Conservation (phyloP, 179 eudicot species). For the Silene vulgaris region DNA sequence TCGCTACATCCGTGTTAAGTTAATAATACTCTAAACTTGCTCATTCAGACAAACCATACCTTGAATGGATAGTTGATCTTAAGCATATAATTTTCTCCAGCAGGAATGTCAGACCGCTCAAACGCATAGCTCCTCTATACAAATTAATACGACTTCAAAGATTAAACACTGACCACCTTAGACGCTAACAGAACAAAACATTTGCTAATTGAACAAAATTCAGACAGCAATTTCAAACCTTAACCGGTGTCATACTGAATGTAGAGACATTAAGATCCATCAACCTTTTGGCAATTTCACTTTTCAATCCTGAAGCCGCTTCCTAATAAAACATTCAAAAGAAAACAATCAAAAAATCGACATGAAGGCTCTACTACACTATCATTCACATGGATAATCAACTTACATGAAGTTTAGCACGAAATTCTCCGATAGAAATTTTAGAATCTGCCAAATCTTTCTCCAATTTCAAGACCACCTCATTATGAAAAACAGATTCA, state of each 20-base stretch:
- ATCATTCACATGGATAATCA: neutral
- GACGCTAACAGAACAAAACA: neutral
- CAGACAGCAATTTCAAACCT: slow-evolving; percentile 49
- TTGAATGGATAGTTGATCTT: slow-evolving; percentile 83
- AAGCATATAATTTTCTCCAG: slow-evolving; percentile 68
- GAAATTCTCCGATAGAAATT: slow-evolving; percentile 46
- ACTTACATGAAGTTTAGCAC: slow-evolving; percentile 65
- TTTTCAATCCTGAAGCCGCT: slow-evolving; percentile 69
- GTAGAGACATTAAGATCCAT: slow-evolving; percentile 65
- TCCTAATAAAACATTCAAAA: slow-evolving; percentile 38
- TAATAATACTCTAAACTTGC: neutral
- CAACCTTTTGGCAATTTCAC: slow-evolving; percentile 50
- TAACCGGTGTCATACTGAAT: slow-evolving; percentile 86
- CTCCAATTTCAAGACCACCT: slow-evolving; percentile 54
- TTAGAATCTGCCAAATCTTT: slow-evolving; percentile 51
- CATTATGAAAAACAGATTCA: slow-evolving; percentile 49
- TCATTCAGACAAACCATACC: slow-evolving; percentile 33
- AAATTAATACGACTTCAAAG: slow-evolving; percentile 6
- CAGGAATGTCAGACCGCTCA: slow-evolving; percentile 77
- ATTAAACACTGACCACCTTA: neutral
- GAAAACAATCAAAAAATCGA: slow-evolving; percentile 10
- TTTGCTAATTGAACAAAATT: neutral
- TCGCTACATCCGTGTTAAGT: neutral
- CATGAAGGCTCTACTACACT: neutral
- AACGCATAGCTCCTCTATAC: slow-evolving; percentile 88